These are phyloP conservation scores for Citeromyces hawaiiensis DNA, from an alignment of 1,139 yeast species.

Conservation along the genomic window DNA sequence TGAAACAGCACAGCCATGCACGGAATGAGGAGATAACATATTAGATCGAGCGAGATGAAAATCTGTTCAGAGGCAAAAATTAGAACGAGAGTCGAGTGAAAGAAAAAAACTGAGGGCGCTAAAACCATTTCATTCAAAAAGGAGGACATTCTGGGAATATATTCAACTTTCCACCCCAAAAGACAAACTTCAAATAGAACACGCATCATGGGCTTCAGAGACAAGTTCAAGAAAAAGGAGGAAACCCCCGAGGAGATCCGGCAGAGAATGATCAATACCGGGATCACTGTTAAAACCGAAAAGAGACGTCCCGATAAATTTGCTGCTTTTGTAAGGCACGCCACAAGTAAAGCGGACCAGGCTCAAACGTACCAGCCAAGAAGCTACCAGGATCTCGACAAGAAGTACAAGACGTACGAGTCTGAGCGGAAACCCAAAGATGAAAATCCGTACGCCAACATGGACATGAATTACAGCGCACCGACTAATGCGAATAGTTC, in stretches of 20 bases:
- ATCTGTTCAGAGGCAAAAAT: no score
- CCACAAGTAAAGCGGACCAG: slow-evolving; percentile 25
- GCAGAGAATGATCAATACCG: slow-evolving; percentile 35
- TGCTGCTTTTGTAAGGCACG: slow-evolving; percentile 52
- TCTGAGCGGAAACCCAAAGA: slow-evolving; percentile 8
- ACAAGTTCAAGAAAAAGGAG: slow-evolving; percentile 42
- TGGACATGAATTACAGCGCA: slow-evolving; percentile 3
- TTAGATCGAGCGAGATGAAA: no score
- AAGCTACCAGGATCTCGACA: slow-evolving; percentile 4
- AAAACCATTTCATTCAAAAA: no score
- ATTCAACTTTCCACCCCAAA: no score
- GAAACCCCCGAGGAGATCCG: slow-evolving; percentile 42
- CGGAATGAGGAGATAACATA: no score
- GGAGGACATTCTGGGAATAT: no score
- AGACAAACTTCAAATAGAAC: no score
- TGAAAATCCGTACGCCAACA: slow-evolving; percentile 18
- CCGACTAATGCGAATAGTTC: neutral
- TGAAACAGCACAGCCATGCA: no score
- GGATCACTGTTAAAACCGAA: slow-evolving; percentile 33
- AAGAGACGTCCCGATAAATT: slow-evolving; percentile 37
- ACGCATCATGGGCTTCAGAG: slow-evolving; percentile 24
- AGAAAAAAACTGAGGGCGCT: no score
- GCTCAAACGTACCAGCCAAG: neutral
- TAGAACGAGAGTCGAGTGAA: no score
- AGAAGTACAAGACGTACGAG: slow-evolving; percentile 12